Evolutionary conservation across 164 flowering plant species (phyloP).

Genomic region (Magnolia officinalis): DNA sequence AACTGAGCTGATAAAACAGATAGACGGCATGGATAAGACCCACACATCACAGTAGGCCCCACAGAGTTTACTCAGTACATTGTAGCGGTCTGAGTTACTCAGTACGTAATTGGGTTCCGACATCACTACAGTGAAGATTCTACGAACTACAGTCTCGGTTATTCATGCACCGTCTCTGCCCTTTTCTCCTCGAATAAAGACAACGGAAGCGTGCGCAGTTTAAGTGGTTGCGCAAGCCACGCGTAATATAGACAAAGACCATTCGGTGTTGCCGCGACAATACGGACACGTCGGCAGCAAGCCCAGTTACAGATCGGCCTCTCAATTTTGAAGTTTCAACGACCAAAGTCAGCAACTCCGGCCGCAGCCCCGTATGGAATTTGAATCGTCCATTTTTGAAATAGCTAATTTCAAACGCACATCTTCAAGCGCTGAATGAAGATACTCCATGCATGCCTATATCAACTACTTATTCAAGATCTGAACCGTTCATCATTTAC

Average conservation of each 20-base stretch:
- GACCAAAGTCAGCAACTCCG: slow-evolving; percentile 3
- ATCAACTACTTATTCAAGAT: no score
- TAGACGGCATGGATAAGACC: no score
- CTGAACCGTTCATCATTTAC: no score
- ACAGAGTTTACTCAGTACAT: no score
- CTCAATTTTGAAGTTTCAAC: not conserved
- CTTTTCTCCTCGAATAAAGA: no score
- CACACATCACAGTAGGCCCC: no score
- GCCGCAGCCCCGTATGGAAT: not conserved
- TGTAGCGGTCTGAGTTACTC: no score
- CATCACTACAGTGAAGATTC: no score
- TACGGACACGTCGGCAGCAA: slow-evolving; percentile 25
- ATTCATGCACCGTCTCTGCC: no score
- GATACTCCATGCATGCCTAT: not conserved
- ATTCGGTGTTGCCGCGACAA: slow-evolving; percentile 6
- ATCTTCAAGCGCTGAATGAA: not conserved
- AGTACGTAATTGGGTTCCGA: no score
- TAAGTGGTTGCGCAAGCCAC: not conserved
- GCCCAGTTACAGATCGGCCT: not conserved
- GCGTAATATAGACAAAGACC: not conserved
- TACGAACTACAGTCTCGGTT: no score
- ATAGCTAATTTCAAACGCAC: not conserved
- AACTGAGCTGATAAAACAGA: no score
- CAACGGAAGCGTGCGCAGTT: not conserved
- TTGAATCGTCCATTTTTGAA: not conserved